Conservation (phyloP, 129 eudicot species). For the Tagetes erecta region DNA sequence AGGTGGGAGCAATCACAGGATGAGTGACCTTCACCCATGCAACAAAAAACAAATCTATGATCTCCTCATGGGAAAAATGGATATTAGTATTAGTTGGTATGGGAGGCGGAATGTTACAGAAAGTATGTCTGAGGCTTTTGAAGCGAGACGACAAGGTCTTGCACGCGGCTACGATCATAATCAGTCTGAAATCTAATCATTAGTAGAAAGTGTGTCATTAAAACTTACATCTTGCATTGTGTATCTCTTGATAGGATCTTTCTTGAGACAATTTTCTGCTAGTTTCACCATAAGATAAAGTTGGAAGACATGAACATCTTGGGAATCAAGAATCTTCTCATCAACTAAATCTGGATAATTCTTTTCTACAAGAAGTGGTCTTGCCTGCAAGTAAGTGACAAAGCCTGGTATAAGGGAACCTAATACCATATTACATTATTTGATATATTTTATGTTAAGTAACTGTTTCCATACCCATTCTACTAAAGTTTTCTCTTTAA, state of each 20-base stretch:
- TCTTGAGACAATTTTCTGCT: conserved; percentile 57
- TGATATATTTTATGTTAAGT: neutral
- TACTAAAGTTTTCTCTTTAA: conserved; percentile 57
- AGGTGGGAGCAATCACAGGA: too few relatives aligned
- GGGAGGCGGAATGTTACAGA: too few relatives aligned
- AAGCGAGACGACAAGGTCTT: too few relatives aligned
- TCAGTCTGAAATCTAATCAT: neutral
- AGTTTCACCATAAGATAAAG: conserved; percentile 67
- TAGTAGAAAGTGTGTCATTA: neutral
- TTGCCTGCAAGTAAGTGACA: conserved; percentile 49
- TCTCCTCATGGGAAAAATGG: too few relatives aligned
- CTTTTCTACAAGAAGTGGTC: conserved; percentile 56
- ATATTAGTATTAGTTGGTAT: too few relatives aligned
- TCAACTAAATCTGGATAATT: conserved; percentile 62
- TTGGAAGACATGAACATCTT: conserved; percentile 56
- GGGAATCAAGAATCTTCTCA: conserved; percentile 47
- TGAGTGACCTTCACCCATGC: too few relatives aligned
- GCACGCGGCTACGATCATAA: neutral
- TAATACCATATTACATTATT: neutral
- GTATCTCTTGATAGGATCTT: conserved; percentile 49
- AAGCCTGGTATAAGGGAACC: neutral
- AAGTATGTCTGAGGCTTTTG: too few relatives aligned
- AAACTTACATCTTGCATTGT: conserved; percentile 54
- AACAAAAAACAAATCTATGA: too few relatives aligned
- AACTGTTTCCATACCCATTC: conserved; percentile 60